Evolutionary conservation across 441 rosid species (phyloP), one percentile per base, ranked within the genome.

Genomic region (Capsella rubella): DNA sequence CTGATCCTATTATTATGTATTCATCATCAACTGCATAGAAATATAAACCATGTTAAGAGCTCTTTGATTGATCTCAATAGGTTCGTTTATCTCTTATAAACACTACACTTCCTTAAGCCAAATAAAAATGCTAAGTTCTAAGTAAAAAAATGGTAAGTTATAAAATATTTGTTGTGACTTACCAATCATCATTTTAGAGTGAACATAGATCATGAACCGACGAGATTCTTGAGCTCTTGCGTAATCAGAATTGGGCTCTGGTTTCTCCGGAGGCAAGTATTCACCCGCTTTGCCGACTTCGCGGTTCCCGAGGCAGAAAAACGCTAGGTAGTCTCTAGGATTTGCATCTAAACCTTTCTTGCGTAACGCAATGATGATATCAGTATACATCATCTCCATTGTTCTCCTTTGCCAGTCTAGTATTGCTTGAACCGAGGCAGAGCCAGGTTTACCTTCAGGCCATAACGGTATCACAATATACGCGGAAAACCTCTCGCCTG

Each of bases 151-250:
- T 28, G 3, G 6, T 12, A 0, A 56, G 67, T 49, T 5, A 31
- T 8, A 32, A 15, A 51, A 71, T 56, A 4, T 35, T 62, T 45
- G 4, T 42, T 57, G 66, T 4, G 42, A 32, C 84, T 39, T 80
- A 85, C 91, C 87, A 46, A 85, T 89, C 87, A 89, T 89, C 85
- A 82, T 78, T 81, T 89, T 89, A 12, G 94, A 75, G 59, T 89
- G 91, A 51, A 89, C 90, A 40, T 89, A 85, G 56, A 89, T 83
- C 94, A 87, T 85, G 81, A 84, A 87, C 54, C 94, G 84, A 14
- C 86, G 81, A 3, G 88, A 74, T 73, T 78, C 69, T 64, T 89
- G 94, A 60, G 90, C 87, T 79, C 81, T 81, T 35, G 66, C 42
- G 18, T 89, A 89, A 51, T 85, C 80, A 12, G 88, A 78, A 52